Conservation (phyloP, 2,329 filamentous ascomycete species). For the Fulvia fulva region DNA sequence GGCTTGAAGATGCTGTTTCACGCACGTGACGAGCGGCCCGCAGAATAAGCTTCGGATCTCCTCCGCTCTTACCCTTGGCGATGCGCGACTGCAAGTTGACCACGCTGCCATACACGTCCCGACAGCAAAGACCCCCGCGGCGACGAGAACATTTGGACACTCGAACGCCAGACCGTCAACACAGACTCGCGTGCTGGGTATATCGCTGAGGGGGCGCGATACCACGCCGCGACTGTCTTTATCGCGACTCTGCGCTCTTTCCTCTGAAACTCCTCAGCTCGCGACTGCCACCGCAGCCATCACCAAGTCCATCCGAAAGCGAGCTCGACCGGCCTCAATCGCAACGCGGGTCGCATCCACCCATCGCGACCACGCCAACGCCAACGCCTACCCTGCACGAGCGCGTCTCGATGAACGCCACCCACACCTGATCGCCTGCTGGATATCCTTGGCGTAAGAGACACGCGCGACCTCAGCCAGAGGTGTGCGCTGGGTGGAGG, state of each 20-base stretch:
- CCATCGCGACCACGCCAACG: background rate
- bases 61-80: background rate
- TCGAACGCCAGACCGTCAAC: background rate
- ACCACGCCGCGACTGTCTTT: background rate
- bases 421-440: constrained; percentile 6
- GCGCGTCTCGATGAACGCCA: constrained; percentile 7
- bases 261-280: background rate
- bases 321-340: background rate
- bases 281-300: background rate
- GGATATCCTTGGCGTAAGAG: constrained; percentile 8
- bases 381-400: constrained; percentile 3
- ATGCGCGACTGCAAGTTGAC: background rate
- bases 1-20: background rate
- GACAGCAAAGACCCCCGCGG: background rate
- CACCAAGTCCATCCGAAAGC: background rate
- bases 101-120: background rate
- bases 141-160: background rate
- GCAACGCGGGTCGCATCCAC: background rate
- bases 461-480: constrained; percentile 19
- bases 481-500: constrained; percentile 12
- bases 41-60: background rate
- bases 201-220: background rate
- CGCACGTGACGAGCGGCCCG: background rate
- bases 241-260: background rate
- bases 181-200: background rate